Conservation (phyloP, 768 basidiomycete genomes). For the Rhodotorula paludigena region DNA sequence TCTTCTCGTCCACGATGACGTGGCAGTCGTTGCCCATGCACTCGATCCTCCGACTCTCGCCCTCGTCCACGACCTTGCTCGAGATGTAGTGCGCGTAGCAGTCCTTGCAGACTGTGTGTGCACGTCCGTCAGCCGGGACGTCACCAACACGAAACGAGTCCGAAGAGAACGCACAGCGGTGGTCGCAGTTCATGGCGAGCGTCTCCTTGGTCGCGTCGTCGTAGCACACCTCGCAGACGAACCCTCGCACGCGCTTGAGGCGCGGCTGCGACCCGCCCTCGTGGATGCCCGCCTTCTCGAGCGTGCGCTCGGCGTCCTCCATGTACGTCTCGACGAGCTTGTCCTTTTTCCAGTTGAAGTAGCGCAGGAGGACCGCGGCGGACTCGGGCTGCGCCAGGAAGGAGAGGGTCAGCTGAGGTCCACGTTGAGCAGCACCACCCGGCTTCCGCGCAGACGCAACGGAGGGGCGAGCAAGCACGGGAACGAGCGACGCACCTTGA, state of each 20-base stretch:
- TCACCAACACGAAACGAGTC: not conserved
- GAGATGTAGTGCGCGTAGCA: constrained; percentile 42
- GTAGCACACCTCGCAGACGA: constrained; percentile 91
- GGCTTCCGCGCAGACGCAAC: no score
- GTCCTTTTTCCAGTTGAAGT: constrained; percentile 93
- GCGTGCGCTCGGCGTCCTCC: constrained; percentile 74
- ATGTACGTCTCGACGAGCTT: constrained; percentile 84
- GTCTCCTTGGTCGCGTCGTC: constrained; percentile 57
- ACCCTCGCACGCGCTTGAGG: constrained; percentile 52
- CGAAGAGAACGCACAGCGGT: constrained; percentile 74
- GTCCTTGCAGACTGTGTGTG: constrained; percentile 50
- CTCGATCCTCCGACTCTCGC: constrained; percentile 50
- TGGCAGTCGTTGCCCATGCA: constrained; percentile 51
- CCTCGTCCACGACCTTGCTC: constrained; percentile 44
- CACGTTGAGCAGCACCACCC: not conserved
- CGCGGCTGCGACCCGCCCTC: constrained; percentile 43
- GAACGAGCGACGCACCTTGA: constrained; percentile 63
- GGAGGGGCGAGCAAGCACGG: not conserved
- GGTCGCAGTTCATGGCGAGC: constrained; percentile 71
- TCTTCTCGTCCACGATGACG: constrained; percentile 48
- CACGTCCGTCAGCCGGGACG: no score
- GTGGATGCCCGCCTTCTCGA: constrained; percentile 67
- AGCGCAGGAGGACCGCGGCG: constrained; percentile 71
- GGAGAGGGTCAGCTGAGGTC: not conserved
- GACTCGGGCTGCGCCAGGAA: constrained; percentile 54